These are phyloP conservation scores for Blastobotrys persicus DNA, from an alignment of 1,139 yeast genomes.

Conservation along the genomic window DNA sequence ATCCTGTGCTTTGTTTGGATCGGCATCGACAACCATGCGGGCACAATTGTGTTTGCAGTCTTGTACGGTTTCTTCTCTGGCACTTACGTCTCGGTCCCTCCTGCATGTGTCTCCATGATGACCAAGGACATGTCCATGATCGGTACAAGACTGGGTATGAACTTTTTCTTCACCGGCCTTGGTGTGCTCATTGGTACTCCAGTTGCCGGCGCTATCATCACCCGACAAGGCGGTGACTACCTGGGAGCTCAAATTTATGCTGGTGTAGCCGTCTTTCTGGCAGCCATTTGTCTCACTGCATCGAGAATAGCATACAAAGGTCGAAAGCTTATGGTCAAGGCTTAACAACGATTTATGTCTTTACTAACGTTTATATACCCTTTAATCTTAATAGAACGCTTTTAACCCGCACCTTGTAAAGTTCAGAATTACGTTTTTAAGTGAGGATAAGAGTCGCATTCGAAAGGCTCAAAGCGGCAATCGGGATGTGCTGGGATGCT, in stretches of 20 bases:
- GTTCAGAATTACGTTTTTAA: no score
- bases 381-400: no score
- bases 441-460: no score
- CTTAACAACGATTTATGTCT: not conserved
- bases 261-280: conserved; percentile 19
- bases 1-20: conserved; percentile 37
- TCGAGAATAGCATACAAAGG: conserved; percentile 37
- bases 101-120: conserved; percentile 47
- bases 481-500: no score
- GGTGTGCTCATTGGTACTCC: conserved; percentile 55
- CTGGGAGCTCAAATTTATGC: conserved; percentile 25
- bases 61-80: conserved; percentile 53
- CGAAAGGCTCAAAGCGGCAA: no score
- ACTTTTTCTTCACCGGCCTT: conserved; percentile 53
- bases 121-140: conserved; percentile 43
- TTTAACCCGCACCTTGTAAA: no score
- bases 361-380: no score
- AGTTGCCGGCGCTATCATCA: conserved; percentile 49
- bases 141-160: conserved; percentile 56
- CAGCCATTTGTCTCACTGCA: conserved; percentile 59
- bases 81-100: conserved; percentile 45
- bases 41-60: conserved; percentile 40
- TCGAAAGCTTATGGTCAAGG: conserved; percentile 9
- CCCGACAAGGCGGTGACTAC: conserved; percentile 23
- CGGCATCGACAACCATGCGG: conserved; percentile 45